phyloP scores from a whole-genome alignment of 192 early-diverging fungal species.

The Glomus cerebriforme region DNA sequence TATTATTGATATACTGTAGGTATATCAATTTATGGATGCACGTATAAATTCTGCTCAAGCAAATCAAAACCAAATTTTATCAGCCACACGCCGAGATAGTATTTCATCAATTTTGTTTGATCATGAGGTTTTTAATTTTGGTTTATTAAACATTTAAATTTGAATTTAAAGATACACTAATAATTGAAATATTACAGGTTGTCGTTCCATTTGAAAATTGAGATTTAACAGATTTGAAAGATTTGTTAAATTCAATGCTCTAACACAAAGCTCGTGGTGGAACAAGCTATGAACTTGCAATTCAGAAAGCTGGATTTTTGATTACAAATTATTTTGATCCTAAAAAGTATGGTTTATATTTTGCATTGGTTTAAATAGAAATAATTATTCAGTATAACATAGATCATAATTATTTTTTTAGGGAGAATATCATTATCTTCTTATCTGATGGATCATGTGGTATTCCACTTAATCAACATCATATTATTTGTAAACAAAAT shows the following conservation, averaged over 20 bases:
- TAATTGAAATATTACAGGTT: neutral
- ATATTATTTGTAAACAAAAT: conserved; percentile 2
- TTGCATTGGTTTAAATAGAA: neutral
- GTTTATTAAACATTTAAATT: no score
- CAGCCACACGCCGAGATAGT: neutral
- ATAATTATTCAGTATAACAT: neutral
- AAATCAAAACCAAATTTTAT: neutral
- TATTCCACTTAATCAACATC: neutral
- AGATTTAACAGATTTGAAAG: neutral
- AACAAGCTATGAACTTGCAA: neutral
- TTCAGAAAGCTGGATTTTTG: neutral
- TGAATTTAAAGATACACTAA: no score
- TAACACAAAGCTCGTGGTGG: neutral
- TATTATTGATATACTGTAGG: neutral
- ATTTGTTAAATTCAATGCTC: conserved; percentile 22
- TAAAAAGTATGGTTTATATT: conserved; percentile 14
- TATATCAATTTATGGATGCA: conserved; percentile 32
- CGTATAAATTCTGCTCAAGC: conserved; percentile 1
- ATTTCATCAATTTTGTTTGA: conserved; percentile 21
- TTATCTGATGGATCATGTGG: conserved; percentile 26
- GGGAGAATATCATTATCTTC: conserved; percentile 31
- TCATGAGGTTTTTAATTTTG: no score
- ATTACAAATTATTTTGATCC: conserved; percentile 16
- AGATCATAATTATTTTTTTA: neutral
- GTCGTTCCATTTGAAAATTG: conserved; percentile 8